A percentile compares a stretch with the other conserved stretches of the same genome.
These are phyloP conservation scores for Colletotrichum sojae DNA, from an alignment of 2,329 filamentous ascomycete species.

Conservation along the genomic window DNA sequence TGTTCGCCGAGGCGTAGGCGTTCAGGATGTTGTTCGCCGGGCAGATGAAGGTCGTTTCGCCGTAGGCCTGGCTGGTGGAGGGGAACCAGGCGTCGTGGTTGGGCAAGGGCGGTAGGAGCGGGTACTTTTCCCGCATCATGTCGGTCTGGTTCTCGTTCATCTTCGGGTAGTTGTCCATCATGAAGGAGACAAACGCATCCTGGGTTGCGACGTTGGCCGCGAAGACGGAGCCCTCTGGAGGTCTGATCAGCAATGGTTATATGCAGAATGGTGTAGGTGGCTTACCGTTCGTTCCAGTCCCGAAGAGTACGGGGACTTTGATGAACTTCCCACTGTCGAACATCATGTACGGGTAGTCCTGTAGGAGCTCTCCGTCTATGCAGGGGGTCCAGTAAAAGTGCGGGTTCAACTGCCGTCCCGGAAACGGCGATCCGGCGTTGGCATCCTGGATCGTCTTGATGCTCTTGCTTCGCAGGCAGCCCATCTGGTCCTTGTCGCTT, in stretches of 20 bases:
- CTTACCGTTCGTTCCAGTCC: conserved; percentile 60
- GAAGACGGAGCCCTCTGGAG: conserved; percentile 62
- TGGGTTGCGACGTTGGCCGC: conserved; percentile 53
- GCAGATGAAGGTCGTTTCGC: conserved; percentile 62
- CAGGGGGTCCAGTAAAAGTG: conserved; percentile 67
- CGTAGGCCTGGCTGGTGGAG: conserved; percentile 57
- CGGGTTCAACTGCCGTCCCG: conserved; percentile 51
- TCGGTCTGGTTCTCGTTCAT: conserved; percentile 54
- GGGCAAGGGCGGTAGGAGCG: conserved; percentile 52
- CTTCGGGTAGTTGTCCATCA: conserved; percentile 63
- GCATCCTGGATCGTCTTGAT: conserved; percentile 54
- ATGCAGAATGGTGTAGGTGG: not conserved
- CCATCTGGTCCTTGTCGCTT: conserved; percentile 50
- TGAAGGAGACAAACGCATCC: conserved; percentile 55
- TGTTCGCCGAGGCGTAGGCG: conserved; percentile 45
- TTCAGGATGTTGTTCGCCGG: conserved; percentile 57
- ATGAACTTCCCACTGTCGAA: conserved; percentile 57
- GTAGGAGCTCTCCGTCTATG: conserved; percentile 62
- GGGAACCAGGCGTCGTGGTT: conserved; percentile 61
- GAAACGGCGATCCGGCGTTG: conserved; percentile 58
- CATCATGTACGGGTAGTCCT: conserved; percentile 57
- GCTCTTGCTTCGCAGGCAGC: conserved; percentile 58
- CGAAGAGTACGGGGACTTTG: conserved; percentile 61
- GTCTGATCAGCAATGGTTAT: conserved; percentile 13
- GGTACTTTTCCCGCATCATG: conserved; percentile 56